These are phyloP conservation scores for Botrytis hyacinthi DNA, from an alignment of 2,329 filamentous ascomycete species.

Conservation along the genomic window DNA sequence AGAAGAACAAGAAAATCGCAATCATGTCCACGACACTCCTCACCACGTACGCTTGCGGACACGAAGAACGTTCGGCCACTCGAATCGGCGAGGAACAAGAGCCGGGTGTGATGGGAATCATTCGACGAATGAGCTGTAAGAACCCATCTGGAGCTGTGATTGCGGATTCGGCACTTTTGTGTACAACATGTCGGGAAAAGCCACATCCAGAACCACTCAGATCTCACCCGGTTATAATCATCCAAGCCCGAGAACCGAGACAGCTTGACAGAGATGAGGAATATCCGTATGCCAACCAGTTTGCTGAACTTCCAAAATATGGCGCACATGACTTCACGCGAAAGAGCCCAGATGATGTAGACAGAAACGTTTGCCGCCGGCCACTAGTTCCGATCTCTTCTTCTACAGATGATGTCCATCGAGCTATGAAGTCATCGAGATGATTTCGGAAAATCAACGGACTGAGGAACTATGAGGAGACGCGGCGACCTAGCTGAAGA, in stretches of 20 bases:
- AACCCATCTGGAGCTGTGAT: background rate
- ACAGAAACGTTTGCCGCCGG: background rate
- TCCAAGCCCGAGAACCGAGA: background rate
- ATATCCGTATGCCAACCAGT: background rate
- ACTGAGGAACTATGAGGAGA: background rate
- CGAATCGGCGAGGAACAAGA: background rate
- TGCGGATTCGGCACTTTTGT: background rate
- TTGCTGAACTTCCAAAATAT: background rate
- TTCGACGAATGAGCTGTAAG: background rate
- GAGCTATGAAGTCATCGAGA: background rate
- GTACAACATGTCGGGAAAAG: background rate
- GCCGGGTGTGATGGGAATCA: background rate
- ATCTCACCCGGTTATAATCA: background rate
- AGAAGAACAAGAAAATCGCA: background rate
- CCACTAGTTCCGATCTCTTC: background rate
- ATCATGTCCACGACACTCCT: background rate
- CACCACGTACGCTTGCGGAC: conserved; percentile 1
- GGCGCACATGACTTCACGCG: conserved; percentile 3
- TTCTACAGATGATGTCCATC: background rate
- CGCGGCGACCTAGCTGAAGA: background rate
- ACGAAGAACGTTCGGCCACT: background rate
- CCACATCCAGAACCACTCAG: background rate
- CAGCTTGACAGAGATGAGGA: background rate
- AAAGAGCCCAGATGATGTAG: background rate
- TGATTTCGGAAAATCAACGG: background rate